A percentile compares a stretch with the other conserved stretches of the same genome.
Conservation (phyloP, 2,329 filamentous ascomycete species). For the Fusarium avenaceum region DNA sequence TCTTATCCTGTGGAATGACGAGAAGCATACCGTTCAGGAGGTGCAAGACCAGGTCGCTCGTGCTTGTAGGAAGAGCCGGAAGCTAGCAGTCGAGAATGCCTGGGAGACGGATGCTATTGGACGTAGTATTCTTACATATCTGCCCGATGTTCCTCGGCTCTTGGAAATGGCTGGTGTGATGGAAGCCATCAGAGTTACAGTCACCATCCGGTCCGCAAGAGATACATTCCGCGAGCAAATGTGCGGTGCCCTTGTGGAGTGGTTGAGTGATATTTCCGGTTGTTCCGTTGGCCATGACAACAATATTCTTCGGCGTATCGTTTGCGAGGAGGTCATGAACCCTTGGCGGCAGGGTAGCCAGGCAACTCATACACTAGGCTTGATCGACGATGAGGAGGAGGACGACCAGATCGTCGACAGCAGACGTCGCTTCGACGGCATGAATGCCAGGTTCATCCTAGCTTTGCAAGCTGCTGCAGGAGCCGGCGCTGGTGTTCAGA, state of each 20-base stretch:
- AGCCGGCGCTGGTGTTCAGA: conserved; percentile 47
- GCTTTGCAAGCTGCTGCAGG: conserved; percentile 55
- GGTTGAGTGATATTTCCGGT: conserved; percentile 92
- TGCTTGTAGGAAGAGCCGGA: conserved; percentile 80
- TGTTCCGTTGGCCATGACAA: conserved; percentile 87
- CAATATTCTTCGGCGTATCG: conserved; percentile 80
- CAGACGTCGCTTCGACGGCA: conserved; percentile 49
- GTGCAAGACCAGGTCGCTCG: conserved; percentile 91
- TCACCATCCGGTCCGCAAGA: conserved; percentile 91
- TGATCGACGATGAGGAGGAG: conserved; percentile 62
- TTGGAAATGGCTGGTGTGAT: conserved; percentile 86
- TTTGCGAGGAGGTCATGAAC: conserved; percentile 92
- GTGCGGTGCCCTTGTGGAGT: conserved; percentile 97
- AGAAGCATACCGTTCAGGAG: conserved; percentile 96
- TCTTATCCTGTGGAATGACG: conserved; percentile 95
- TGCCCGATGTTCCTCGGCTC: conserved; percentile 77
- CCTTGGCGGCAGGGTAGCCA: conserved; percentile 89
- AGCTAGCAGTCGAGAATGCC: conserved; percentile 79
- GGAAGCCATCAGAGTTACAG: conserved; percentile 95
- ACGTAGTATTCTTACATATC: conserved; percentile 85
- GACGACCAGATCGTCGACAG: conserved; percentile 63
- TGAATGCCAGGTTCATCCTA: conserved; percentile 56
- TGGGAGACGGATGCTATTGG: conserved; percentile 92
- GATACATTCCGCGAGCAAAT: conserved; percentile 98
- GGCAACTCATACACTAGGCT: conserved; percentile 75